Evolutionary conservation across 2,329 filamentous ascomycete species (phyloP), one percentile per base, ranked within the genome.

Genomic region (Ceratocystis ficicola): DNA sequence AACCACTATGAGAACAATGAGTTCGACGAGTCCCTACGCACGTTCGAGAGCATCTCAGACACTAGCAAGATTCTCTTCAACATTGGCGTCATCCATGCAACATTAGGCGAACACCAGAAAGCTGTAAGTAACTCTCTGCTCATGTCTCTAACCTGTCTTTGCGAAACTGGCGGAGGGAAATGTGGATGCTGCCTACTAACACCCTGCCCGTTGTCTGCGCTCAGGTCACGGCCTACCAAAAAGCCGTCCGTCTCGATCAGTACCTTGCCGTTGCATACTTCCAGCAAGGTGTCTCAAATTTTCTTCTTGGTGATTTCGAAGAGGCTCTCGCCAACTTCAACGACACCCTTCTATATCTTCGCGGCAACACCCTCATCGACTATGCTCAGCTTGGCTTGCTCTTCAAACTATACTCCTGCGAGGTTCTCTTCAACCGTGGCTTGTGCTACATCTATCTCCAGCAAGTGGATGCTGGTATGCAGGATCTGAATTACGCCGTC

Each of bases 31-130:
- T 86, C 94, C 32, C 78, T 97, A 69, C 83, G 81, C 71, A 84
- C 89, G 68, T 97, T 99, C 73, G 88, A 90, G 69, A 84, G 81
- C 71, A 96, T 99, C 72, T 83, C 88, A 68, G 94, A 97, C 75
- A 99, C 94, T 0, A 96, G 94, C 71, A 97, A 96, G 80, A 99
- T 99, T 69, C 81, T 96, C 68, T 99, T 99, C 81, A 99, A 99
- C 73, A 95, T 93, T 76, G 94, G 94, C 71, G 93, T 99, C 48
- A 97, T 99, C 72, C 89, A 96, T 79, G 94, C 94, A 48, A 97
- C 94, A 0, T 81, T 99, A 20, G 94, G 94, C 71, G 91, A 97
- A 75, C 94, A 99, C 77, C 89, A 93, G 74, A 91, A 90, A 80
- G 94, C 94, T 73, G 93, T 96, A 80, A 76, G 90, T 81, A 15